Base-by-base conservation (phyloP, 1,284 basidiomycete genomes). In the Trametes sp. region DNA sequence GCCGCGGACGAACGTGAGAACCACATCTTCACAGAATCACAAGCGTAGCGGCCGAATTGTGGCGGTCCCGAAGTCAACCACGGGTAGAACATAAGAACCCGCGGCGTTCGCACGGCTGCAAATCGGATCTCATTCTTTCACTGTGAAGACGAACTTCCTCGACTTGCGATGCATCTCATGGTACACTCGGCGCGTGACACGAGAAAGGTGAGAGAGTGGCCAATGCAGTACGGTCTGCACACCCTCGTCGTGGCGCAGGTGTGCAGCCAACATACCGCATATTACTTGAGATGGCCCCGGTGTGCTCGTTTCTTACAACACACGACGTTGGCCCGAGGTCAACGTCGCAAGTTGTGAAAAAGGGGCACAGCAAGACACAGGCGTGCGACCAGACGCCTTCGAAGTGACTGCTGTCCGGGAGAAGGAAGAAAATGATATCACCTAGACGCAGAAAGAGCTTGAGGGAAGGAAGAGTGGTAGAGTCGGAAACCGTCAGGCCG, bases 311-410 rank as follows among this genome's bases (percentile, higher is more conserved):
- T 7, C 54, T 55, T 55, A 55, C 42, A 46, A 46, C 42, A 0
- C 16, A 24, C 31, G 38, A 33, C 21, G 21, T 55, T 36, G 42
- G 21, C 54, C 10, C 16, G 29, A 13, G 44, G 44, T 19, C 33
- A 16, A 35, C 21, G 28, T 35, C 26, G 23, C 31, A 24, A 16
- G 44, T 46, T 46, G 54, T 55, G 46, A 55, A 44, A 13, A 55
- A 24, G 26, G 38, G 41, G 5, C 26, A 44, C 24, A 23, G n/a
- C 26, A 33, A 29, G 14, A 11, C 19, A 21, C 13, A 49, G 16
- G 45, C 10, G 16, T 41, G 38, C 38, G 11, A 16, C n/a, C 38
- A 41, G 5, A 41, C 14, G 4, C 6, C 38, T 4, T 8, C 38
- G 38, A 41, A 8, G 14, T 41, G 38, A 14, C 38, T 14, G 23